phyloP scores from a whole-genome alignment of 2,329 filamentous ascomycete genomes.

The Fusarium sarcochroum region DNA sequence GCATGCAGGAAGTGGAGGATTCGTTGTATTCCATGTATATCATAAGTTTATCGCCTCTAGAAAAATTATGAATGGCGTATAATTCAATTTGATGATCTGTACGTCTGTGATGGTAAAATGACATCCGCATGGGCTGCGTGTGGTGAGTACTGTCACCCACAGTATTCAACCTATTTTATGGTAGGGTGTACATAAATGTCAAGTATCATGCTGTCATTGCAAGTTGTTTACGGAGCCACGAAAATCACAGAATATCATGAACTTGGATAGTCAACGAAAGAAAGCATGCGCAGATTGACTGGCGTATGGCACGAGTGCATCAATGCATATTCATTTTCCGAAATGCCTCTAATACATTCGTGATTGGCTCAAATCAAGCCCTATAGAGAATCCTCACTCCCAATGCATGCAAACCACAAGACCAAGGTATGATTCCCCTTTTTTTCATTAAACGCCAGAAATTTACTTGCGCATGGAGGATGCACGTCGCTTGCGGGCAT shows the following conservation, averaged over 20 bases:
- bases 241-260: background rate
- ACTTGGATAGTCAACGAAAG: background rate
- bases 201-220: too few relatives aligned
- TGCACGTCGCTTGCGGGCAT: conserved; percentile 96
- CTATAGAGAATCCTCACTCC: conserved; percentile 56
- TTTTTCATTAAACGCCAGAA: conserved; percentile 54
- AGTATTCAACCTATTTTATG: too few relatives aligned
- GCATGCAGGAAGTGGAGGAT: conserved; percentile 21
- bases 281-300: conserved; percentile 22
- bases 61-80: conserved; percentile 21
- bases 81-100: background rate
- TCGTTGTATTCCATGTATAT: conserved; percentile 40
- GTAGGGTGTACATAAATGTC: too few relatives aligned
- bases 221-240: too few relatives aligned
- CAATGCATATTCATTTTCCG: conserved; percentile 53
- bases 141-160: background rate
- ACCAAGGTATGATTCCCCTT: conserved; percentile 55
- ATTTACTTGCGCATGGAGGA: conserved; percentile 93
- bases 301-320: conserved; percentile 48
- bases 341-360: conserved; percentile 58
- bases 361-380: conserved; percentile 51
- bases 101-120: too few relatives aligned
- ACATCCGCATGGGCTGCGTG: too few relatives aligned
- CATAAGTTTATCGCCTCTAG: conserved; percentile 21
- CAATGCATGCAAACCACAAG: conserved; percentile 59